Base-by-base conservation (phyloP, 208 protist genomes). In the Porcisia deanei region DNA sequence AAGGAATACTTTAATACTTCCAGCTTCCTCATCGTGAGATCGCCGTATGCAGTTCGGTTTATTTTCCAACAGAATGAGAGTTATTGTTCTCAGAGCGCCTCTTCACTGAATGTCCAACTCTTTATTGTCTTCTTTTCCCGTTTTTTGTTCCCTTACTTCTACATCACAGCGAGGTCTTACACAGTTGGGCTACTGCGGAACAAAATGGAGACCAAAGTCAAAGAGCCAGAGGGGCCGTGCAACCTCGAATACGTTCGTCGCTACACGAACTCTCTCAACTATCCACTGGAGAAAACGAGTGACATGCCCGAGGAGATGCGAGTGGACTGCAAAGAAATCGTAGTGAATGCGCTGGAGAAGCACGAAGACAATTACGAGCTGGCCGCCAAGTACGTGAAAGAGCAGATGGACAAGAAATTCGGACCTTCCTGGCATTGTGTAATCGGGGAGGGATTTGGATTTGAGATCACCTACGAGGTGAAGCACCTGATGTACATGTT, bases 301-400 rank as follows among this genome's bases (percentile, higher is more conserved):
- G 97, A 99, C 75, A 99, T 99, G 97, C 91, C 93, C 0, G 97
- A 99, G 70, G 96, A 99, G 76, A 98, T 98, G 96, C 87, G 93
- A 20, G 83, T 86, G 4, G 97, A 99, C 53, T 93, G 85, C 76
- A 95, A 95, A 61, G 97, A 99, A 80, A 95, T 96, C 71, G 94
- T 98, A 63, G 94, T 98, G 43, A 98, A 98, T 68, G 97, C 95
- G 2, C 87, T 98, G 63, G 95, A 94, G 85, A 99, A 96, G 77
- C 89, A 91, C 47, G 93, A 95, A 58, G 91, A 93, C 72, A 98
- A 94, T 77, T 98, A 98, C 70, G 97, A 99, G 71, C 87, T 91
- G 43, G 97, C 97, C 20, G 94, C 95, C 22, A 98, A 97, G 79
- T 87, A 98, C 45, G 86, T 97, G 20, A 99, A 98, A 77, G 97